Evolutionary conservation across 257 asterid species (phyloP), one percentile per base, ranked within the genome.

Genomic region (Schizonepeta tenuifolia): DNA sequence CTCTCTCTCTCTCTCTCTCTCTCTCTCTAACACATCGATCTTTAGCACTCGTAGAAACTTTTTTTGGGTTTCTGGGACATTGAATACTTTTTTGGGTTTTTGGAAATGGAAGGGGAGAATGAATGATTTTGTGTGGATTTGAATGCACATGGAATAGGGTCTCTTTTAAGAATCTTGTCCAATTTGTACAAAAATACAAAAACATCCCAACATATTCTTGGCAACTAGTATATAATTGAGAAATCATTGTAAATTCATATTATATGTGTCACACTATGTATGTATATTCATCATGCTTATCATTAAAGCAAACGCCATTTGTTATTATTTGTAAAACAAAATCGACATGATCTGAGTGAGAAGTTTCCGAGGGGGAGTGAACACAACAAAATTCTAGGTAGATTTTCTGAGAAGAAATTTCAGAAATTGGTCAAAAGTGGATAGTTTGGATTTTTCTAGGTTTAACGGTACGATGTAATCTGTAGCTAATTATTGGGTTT

Each of bases 121-220:
- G 31, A 60, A 77, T 59, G 64, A 70, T 70, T 43, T 38, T 63
- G 74, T 73, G 63, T 76, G 79, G 73, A 65, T 78, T 77, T 83
- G 85, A 81, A 82, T 77, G 85, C 72, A 76, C 83, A 67, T 55
- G 78, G 33, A 75, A 71, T 71, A 62, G 41, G 77, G 79, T 54
- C 78, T 81, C 84, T 86, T 83, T 79, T 75, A 40, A 79, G 86
- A 65, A 63, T 60, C 63, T 73, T 77, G 83, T 77, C 83, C 80
- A 49, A 67, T 43, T 68, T 46, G 56, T 22, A 36, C 18, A 2
- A 54, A 47, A 60, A 49, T 36, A 38, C 40, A 57, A 69, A 56
- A 54, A 21, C 18, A 43, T 40, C 33, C 68, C 41, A 7, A 47
- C 47, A 76, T 71, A 65, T 73, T 68, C 46, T 64, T 74, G 59